Evolutionary conservation across 768 basidiomycete genomes (phyloP), one percentile per base, ranked within the genome.

Genomic region (Chalciporus chontae): DNA sequence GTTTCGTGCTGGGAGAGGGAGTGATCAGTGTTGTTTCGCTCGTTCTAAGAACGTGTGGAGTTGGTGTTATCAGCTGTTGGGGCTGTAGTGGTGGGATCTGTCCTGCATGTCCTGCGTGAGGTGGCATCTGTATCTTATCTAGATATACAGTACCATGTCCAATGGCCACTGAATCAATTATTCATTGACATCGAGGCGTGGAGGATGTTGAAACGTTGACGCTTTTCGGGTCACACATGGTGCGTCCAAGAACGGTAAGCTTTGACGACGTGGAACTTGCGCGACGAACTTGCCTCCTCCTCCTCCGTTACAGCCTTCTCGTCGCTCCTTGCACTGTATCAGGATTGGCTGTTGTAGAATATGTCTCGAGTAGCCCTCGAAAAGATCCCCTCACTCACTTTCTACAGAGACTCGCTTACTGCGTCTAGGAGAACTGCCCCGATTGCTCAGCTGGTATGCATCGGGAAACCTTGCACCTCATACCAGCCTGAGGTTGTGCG

Each of bases 1-100:
- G 95, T 3, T 96, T 98, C 65, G 94, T 98, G 21, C 73, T 98
- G 15, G 95, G 95, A 17, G 95, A 98, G 65, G 95, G 95, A 2
- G 84, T 96, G 29, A 74, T 90, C 37, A 94, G 93, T 62, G 77
- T 98, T 40, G 68, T 94, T 24, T 81, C 87, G 13, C 73, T 98
- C 42, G 58, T 84, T 7, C 67, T 96, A 52, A 81, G 83, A 53
- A 90, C 84, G 27, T 76, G 77, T 29, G 93, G 91, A 3, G 71
- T 91, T 5, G 86, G 84, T 7, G 81, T 83, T 8, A 70, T 73
- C 15, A 94, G 90, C 61, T 98, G 95, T 65, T 86, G 81, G 79
- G 95, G 94, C 11, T 98, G 95, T 67, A 71, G 76, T 4, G 83
- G 83, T 56, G 85, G 85, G 13, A 70, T 85, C 39, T 90, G 89